A percentile compares a stretch with the other conserved stretches of the same genome.
Evolutionary conservation across 306 rosid genomes (phyloP).

Genomic region (Lathyrus oleraceus): DNA sequence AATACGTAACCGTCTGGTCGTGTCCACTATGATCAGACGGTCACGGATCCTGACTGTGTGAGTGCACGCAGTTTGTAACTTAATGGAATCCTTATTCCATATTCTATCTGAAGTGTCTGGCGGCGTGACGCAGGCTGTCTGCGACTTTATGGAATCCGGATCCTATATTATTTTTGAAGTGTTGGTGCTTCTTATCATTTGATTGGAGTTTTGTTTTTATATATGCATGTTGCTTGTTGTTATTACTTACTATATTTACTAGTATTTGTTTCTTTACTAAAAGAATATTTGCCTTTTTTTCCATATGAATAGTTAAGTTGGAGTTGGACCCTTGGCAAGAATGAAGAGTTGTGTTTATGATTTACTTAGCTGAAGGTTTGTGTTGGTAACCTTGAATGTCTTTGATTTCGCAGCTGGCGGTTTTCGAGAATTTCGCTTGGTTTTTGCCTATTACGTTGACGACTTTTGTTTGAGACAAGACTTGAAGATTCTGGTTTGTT

Average conservation of each 20-base stretch:
- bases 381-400: constrained; percentile 44
- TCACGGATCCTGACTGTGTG: too few species aligned
- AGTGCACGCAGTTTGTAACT: too few species aligned
- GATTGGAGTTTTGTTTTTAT: constrained; percentile 27
- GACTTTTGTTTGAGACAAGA: constrained; percentile 28
- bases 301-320: constrained; percentile 25
- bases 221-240: constrained; percentile 20
- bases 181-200: neutral
- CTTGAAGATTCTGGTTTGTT: constrained; percentile 24
- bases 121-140: neutral
- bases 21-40: too few species aligned
- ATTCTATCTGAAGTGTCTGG: neutral
- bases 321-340: constrained; percentile 22
- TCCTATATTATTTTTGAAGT: neutral
- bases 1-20: too few species aligned
- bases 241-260: constrained; percentile 11
- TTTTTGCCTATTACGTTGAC: constrained; percentile 39
- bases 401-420: constrained; percentile 43
- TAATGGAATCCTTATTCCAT: too few species aligned
- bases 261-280: constrained; percentile 18
- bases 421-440: constrained; percentile 38
- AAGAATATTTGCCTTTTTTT: constrained; percentile 22
- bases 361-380: constrained; percentile 43
- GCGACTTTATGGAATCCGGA: neutral
- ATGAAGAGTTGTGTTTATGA: constrained; percentile 41